These are phyloP conservation scores for Pulicaria dysenterica DNA, from an alignment of 129 eudicot genomes.

Conservation along the genomic window DNA sequence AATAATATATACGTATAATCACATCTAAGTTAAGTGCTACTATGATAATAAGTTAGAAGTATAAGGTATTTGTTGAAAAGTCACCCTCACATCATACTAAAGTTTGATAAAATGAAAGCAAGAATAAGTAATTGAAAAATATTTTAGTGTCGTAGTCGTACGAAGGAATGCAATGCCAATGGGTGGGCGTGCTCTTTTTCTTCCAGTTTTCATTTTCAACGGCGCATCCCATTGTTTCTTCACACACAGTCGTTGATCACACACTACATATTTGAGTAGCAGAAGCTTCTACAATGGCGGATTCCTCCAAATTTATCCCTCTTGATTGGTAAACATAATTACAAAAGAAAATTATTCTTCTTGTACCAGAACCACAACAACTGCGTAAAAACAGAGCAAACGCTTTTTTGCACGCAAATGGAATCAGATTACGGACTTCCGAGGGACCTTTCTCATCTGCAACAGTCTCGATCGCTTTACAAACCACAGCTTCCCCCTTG, in stretches of 20 bases:
- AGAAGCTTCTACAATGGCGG: neutral
- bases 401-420: conserved; percentile 34
- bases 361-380: neutral
- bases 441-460: conserved; percentile 81
- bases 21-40: no score
- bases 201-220: conserved; percentile 13
- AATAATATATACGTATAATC: no score
- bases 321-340: neutral
- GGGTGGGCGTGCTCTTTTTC: neutral
- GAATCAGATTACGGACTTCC: conserved; percentile 86
- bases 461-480: conserved; percentile 75
- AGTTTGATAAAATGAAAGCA: neutral
- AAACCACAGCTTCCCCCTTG: conserved; percentile 89
- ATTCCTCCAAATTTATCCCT: conserved; percentile 3
- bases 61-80: no score
- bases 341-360: neutral
- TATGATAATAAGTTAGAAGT: no score
- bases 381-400: conserved; percentile 36
- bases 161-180: conserved; percentile 7
- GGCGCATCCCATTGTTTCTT: conserved; percentile 30
- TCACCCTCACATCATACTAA: no score
- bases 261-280: conserved; percentile 5
- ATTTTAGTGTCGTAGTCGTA: neutral
- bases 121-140: neutral
- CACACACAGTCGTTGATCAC: neutral